Percentiles rank a stretch among this genome's conserved stretches.
Evolutionary conservation across 768 basidiomycete species (phyloP).

Genomic region (Psilocybe tampanensis): DNA sequence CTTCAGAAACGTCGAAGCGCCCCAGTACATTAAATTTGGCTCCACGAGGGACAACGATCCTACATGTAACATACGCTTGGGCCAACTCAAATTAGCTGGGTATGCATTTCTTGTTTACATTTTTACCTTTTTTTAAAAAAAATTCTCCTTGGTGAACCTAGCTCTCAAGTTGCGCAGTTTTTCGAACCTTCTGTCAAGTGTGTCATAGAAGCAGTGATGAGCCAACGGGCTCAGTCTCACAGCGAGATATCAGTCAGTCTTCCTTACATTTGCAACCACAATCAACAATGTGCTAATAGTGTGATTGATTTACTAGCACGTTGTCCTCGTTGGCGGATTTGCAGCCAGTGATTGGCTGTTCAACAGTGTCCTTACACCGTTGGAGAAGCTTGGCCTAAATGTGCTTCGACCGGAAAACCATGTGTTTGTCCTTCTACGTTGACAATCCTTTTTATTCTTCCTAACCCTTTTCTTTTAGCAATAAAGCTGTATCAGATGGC

Average conservation of each 20-base stretch:
- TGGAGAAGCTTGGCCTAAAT: constrained; percentile 21
- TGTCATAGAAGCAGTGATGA: no score
- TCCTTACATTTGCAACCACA: neutral
- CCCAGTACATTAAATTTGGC: no score
- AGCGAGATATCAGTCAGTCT: constrained; percentile 31
- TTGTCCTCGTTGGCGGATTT: constrained; percentile 49
- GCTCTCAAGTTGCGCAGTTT: no score
- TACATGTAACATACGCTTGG: no score
- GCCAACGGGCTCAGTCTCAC: no score
- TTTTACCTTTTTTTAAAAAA: no score
- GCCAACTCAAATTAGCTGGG: no score
- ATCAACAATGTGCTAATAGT: neutral
- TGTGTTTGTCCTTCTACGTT: constrained; percentile 25
- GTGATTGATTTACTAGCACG: constrained; percentile 2
- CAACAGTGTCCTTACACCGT: constrained; percentile 23
- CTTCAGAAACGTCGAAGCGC: no score
- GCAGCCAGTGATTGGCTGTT: constrained; percentile 47
- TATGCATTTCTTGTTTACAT: no score
- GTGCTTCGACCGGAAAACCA: constrained; percentile 26
- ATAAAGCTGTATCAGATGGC: constrained; percentile 53
- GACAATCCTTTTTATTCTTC: constrained; percentile 38
- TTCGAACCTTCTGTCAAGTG: no score
- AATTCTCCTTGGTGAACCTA: no score
- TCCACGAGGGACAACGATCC: no score
- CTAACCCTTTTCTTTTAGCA: constrained; percentile 37